phyloP scores from a whole-genome alignment of 805 yeast genomes.

The Nakazawaea molendinolei region DNA sequence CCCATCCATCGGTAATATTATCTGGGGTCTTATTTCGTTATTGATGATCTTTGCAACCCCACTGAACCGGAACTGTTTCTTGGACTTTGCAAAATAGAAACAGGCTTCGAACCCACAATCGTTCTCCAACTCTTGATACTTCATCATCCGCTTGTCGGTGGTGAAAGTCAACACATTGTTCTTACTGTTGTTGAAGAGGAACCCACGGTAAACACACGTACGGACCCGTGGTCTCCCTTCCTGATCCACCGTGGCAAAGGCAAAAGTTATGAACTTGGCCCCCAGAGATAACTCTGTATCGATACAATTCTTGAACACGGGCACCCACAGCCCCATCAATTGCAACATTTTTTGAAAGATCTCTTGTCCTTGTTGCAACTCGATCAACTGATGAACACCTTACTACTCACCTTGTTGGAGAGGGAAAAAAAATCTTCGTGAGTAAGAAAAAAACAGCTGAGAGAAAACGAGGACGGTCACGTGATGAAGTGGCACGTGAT shows the following conservation, averaged over 20 bases:
- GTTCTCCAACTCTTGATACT: slow-evolving; percentile 43
- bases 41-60: slow-evolving; percentile 53
- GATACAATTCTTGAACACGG: slow-evolving; percentile 49
- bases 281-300: slow-evolving; percentile 40
- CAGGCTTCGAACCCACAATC: slow-evolving; percentile 68
- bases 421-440: too few relatives aligned
- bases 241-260: slow-evolving; percentile 59
- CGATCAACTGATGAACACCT: too few relatives aligned
- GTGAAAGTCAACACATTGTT: slow-evolving; percentile 64
- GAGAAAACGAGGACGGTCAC: too few relatives aligned
- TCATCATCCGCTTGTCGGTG: slow-evolving; percentile 66
- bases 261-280: slow-evolving; percentile 55
- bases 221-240: slow-evolving; percentile 54
- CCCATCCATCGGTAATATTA: slow-evolving; percentile 4
- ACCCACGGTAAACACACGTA: slow-evolving; percentile 69
- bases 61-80: slow-evolving; percentile 66
- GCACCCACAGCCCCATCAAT: slow-evolving; percentile 71
- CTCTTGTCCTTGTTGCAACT: background rate
- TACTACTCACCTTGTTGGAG: too few relatives aligned
- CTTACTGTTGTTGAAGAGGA: slow-evolving; percentile 60
- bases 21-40: slow-evolving; percentile 19
- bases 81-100: slow-evolving; percentile 56
- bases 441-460: too few relatives aligned
- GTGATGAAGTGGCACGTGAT: too few relatives aligned
- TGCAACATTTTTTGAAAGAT: slow-evolving; percentile 3